A percentile compares a stretch with the other conserved stretches of the same genome.
These are phyloP conservation scores for Stentor coeruleus DNA, from an alignment of 73 alveolate species.

Conservation along the genomic window DNA sequence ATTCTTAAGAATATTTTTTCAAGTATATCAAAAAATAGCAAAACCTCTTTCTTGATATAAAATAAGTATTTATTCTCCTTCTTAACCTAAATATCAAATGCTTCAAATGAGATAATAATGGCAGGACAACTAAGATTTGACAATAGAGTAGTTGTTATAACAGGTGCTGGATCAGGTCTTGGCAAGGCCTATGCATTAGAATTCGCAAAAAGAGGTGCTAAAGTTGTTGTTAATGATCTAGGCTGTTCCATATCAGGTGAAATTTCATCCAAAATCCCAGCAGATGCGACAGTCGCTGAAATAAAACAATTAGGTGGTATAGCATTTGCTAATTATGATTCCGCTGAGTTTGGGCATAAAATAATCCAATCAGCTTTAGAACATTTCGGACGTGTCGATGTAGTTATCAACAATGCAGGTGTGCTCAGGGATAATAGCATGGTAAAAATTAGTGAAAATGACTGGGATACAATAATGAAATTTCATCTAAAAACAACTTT, in stretches of 20 bases:
- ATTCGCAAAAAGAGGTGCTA: slow-evolving; percentile 79
- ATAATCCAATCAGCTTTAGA: slow-evolving; percentile 88
- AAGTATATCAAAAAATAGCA: too few relatives aligned
- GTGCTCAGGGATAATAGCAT: slow-evolving; percentile 85
- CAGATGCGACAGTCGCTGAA: slow-evolving; percentile 82
- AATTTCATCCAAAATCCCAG: slow-evolving; percentile 51
- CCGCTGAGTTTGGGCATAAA: slow-evolving; percentile 92
- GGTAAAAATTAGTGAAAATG: slow-evolving; percentile 81
- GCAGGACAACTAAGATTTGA: too few relatives aligned
- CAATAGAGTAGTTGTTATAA: slow-evolving; percentile 68
- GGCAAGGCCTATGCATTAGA: slow-evolving; percentile 75
- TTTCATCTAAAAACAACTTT: slow-evolving; percentile 49
- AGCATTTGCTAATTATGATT: slow-evolving; percentile 71
- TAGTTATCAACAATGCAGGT: slow-evolving; percentile 94
- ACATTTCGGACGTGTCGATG: slow-evolving; percentile 56
- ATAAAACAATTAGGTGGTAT: slow-evolving; percentile 85
- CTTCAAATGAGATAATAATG: too few relatives aligned
- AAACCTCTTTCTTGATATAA: too few relatives aligned
- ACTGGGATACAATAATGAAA: slow-evolving; percentile 72
- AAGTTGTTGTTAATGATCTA: slow-evolving; percentile 82
- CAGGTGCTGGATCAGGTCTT: slow-evolving; percentile 86
- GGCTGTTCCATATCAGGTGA: too few relatives aligned
- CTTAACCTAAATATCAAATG: too few relatives aligned
- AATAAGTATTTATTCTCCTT: too few relatives aligned
- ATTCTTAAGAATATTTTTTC: too few relatives aligned